Base-by-base conservation (phyloP, 2,329 filamentous ascomycete species). In the Colletotrichum chlorophyti region DNA sequence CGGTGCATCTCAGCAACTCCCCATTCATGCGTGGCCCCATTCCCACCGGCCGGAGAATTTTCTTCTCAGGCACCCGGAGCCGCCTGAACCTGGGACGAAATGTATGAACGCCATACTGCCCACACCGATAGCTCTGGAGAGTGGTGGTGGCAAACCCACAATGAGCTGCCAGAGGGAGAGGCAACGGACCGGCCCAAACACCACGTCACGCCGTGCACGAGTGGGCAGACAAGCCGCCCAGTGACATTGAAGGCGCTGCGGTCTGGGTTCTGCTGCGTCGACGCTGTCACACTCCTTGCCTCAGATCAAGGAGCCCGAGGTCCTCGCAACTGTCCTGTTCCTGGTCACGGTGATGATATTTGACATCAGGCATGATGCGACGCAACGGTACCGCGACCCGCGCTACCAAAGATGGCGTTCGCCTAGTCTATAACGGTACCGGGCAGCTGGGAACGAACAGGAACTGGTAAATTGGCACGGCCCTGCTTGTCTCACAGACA, bases 11-110 rank as follows among this genome's bases (percentile, higher is more conserved):
- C 64, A 65, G 61, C 60, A 59, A 63, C 64, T 62, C n/a, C n/a
- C n/a, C n/a, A n/a, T 67, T 72, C 65, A 71, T 71, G 69, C 68
- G 63, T 62, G 58, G 64, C 60, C 54, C 62, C 60, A 63, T 48
- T 48, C 57, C 63, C 67, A 50, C 67, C 69, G 66, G 54, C 50
- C 65, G 65, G 65, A 66, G 63, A 67, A 66, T 69, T 61, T n/a
- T n/a, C n/a, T n/a, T 62, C 27, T 46, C 59, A 31, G 29, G 14
- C 47, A 40, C 50, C 46, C 14, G 34, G 23, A 38, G 15, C 17
- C 37, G 19, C 47, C 23, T 31, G 23, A 35, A 32, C 26, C 34
- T 31, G 23, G 46, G 19, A 35, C 23, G 23, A 17, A 21, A 32
- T n/a, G 40, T 11, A 14, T n/a, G 29, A 23, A 35, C 24, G 11